Base-by-base conservation (phyloP, 2,329 filamentous ascomycete species). In the Tolypocladium guangdongense region DNA sequence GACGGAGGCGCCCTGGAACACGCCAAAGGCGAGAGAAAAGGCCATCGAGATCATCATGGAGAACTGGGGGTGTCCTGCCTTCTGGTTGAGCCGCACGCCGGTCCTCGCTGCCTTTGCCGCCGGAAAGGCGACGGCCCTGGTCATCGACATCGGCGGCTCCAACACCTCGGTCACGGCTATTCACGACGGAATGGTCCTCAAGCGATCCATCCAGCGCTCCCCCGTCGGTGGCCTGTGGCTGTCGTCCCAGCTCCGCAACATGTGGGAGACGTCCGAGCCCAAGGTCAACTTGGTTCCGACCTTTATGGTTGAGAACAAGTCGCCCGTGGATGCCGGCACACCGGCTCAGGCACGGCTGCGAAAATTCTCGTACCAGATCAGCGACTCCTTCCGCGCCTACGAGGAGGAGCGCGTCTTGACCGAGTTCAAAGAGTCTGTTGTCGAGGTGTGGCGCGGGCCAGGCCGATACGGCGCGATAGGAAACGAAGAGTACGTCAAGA, bases 351-450 rank as follows among this genome's bases (percentile, higher is more conserved):
- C 85, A 41, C 83, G 80, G 49, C 84, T 88, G 69, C 85, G 83
- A 61, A 81, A 81, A 39, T 95, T 90, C 66, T 68, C 77, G 65
- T 76, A 77, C 67, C 63, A 79, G 62, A 74, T 86, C 57, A 70
- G 73, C 61, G 78, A 82, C 32, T 90, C 88, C 1, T 97, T 91
- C 79, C 84, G 87, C 55, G 75, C 78, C 20, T 85, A 92, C 59
- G 86, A 97, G 71, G 91, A 99, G 74, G 93, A 97, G 69, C 88
- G 92, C 52, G 86, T 96, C 43, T 74, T 99, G 54, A 90, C 89
- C 38, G 90, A 96, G 68, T 99, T 95, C 81, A 99, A 99, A 74
- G 95, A 99, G 73, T 95, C 88, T 20, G 90, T 96, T 18, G 90
- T 97, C 32, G 90, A 96, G 71, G 84, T 92, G 16, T 99, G 93